Evolutionary conservation across 768 basidiomycete species (phyloP), one percentile per base, ranked within the genome.

Genomic region (Panellus pusillus): DNA sequence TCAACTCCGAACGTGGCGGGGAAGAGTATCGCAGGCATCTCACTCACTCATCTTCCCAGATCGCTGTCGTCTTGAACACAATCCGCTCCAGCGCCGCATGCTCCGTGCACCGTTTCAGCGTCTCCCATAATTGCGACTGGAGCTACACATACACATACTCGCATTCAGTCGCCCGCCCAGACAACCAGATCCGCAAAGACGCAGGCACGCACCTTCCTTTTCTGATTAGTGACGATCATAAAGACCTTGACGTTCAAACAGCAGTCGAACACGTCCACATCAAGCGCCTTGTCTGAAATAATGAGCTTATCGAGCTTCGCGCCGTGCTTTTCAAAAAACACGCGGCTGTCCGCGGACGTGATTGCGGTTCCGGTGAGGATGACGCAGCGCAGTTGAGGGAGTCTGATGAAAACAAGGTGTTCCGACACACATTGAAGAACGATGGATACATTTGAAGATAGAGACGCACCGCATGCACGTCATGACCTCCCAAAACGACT

Each of bases 41-140:
- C 31, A 32, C 31, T 35, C 14, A 35, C 24, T 31, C n/a, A 12
- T 28, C 18, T 18, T 17, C 12, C 8, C 29, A 40, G 8, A 28
- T 46, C 15, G 8, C 54, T 45, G 38, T 9, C 41, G 27, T 15
- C 15, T 11, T 15, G 19, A 55, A 49, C 1, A 45, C 47, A 13
- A 55, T 55, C n/a, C 47, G 47, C 38, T 55, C 47, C 6, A 55
- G 47, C 13, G 3, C 28, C 2, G 19, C 8, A 18, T 55, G 41
- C 1, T 1, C 27, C 4, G 31, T 29, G 7, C 24, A 6, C 9
- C 12, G 13, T 2, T 31, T 20, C 19, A 44, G 17, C 11, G 32
- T 35, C 14, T 35, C 32, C 14, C 9, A 3, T n/a, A n/a, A n/a
- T 3, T 9, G 32, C 32, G 32, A 6, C 19, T 12, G 44, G 15